Conservation (phyloP, 345 rosid genomes). For the Kandelia obovata region DNA sequence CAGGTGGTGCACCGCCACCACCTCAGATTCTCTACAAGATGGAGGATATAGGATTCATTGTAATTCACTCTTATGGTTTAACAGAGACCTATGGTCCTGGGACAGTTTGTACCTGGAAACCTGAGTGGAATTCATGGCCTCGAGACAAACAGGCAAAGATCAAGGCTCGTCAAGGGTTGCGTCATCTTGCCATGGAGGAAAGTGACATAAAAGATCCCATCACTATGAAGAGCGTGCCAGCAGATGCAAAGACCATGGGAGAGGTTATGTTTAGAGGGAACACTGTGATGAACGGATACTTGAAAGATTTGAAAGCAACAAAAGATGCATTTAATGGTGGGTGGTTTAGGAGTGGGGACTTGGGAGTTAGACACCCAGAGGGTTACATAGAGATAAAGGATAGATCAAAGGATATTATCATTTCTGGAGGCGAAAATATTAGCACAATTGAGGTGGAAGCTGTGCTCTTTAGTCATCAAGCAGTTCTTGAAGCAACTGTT, state of each 20-base stretch:
- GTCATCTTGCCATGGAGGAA: conserved; percentile 34
- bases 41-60: conserved; percentile 26
- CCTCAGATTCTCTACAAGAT: conserved; percentile 24
- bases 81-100: conserved; percentile 35
- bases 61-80: conserved; percentile 29
- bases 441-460: conserved; percentile 42
- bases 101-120: conserved; percentile 26
- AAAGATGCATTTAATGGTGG: conserved; percentile 36
- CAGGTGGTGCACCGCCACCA: conserved; percentile 31
- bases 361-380: conserved; percentile 39
- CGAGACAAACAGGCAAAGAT: conserved; percentile 32
- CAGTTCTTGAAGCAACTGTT: conserved; percentile 39
- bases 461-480: conserved; percentile 32
- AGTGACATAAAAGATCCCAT: conserved; percentile 36
- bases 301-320: conserved; percentile 34
- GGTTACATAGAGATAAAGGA: conserved; percentile 43
- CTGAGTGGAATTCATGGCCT: conserved; percentile 31
- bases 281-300: conserved; percentile 42
- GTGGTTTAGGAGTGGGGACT: conserved; percentile 43
- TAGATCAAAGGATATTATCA: conserved; percentile 41
- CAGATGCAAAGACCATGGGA: conserved; percentile 37
- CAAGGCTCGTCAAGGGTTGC: conserved; percentile 39
- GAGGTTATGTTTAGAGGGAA: conserved; percentile 48
- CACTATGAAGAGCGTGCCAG: conserved; percentile 36
- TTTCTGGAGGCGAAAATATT: conserved; percentile 44